phyloP scores from a whole-genome alignment of 2,329 filamentous ascomycete genomes.

The Hypoxylon sp. region DNA sequence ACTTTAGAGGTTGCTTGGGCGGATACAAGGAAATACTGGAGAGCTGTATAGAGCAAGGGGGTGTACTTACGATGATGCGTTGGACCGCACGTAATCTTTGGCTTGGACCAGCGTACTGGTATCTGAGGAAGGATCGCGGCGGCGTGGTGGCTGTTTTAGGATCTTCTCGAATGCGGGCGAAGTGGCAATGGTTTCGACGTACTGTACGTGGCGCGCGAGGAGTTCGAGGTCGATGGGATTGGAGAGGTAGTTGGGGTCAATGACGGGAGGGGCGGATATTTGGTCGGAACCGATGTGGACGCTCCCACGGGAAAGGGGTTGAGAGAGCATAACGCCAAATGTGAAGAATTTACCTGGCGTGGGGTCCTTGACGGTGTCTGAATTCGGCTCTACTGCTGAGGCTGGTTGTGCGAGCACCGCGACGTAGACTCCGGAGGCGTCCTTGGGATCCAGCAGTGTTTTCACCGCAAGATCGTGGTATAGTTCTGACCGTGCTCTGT shows the following conservation, averaged over 20 bases:
- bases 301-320: slow-evolving; percentile 34
- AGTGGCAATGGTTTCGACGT: slow-evolving; percentile 25
- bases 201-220: slow-evolving; percentile 29
- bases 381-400: neutral
- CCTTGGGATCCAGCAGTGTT: slow-evolving; percentile 14
- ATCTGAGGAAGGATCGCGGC: slow-evolving; percentile 10
- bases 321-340: slow-evolving; percentile 28
- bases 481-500: slow-evolving; percentile 4
- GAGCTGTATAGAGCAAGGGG: no score
- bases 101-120: slow-evolving; percentile 25
- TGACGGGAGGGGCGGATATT: neutral
- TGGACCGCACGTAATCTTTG: slow-evolving; percentile 17
- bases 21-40: neutral
- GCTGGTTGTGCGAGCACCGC: slow-evolving; percentile 12
- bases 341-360: slow-evolving; percentile 16
- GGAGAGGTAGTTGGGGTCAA: slow-evolving; percentile 31
- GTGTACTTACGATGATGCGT: slow-evolving; percentile 32
- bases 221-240: slow-evolving; percentile 27
- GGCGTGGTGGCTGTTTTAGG: slow-evolving; percentile 34
- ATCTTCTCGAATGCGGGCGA: slow-evolving; percentile 21
- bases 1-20: no score
- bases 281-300: slow-evolving; percentile 29
- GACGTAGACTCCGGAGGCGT: slow-evolving; percentile 28
- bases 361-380: neutral
- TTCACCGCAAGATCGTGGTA: slow-evolving; percentile 27